phyloP scores from a whole-genome alignment of 2,329 filamentous ascomycete species.

The Aspergillus sp. region DNA sequence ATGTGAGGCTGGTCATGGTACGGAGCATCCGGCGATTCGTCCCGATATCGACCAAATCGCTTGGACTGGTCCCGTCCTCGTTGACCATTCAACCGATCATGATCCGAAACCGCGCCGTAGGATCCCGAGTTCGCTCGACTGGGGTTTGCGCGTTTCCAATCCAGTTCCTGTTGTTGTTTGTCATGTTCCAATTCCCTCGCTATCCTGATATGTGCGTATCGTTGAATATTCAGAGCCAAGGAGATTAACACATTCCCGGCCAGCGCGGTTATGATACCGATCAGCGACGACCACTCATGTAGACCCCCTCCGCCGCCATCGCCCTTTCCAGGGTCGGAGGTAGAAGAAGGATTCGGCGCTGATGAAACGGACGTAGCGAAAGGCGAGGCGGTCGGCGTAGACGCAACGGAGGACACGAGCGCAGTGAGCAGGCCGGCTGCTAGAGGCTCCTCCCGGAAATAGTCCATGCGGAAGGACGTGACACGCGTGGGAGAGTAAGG shows the following conservation, averaged over 20 bases:
- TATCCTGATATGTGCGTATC: constrained; percentile 88
- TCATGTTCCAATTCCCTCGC: constrained; percentile 66
- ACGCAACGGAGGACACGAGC: constrained; percentile 22
- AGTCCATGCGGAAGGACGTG: constrained; percentile 23
- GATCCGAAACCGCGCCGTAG: constrained; percentile 46
- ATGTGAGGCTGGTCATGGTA: constrained; percentile 33
- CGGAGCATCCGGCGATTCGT: constrained; percentile 21
- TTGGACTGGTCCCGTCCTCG: constrained; percentile 7
- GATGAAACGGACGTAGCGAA: constrained; percentile 16
- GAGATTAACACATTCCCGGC: constrained; percentile 92
- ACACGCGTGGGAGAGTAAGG: neutral
- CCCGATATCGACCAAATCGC: constrained; percentile 16
- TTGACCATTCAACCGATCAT: constrained; percentile 11
- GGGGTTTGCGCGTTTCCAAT: constrained; percentile 47
- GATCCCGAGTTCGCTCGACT: constrained; percentile 19
- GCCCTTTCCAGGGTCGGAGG: constrained; percentile 16
- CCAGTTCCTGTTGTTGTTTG: constrained; percentile 55
- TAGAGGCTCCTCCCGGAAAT: constrained; percentile 25
- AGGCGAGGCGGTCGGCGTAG: constrained; percentile 21
- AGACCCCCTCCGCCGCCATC: constrained; percentile 23
- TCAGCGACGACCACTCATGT: constrained; percentile 78
- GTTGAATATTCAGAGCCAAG: constrained; percentile 91
- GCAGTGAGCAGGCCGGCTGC: constrained; percentile 29
- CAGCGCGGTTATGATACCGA: constrained; percentile 91
- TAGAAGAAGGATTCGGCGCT: constrained; percentile 15